Evolutionary conservation across 257 asterid species (phyloP), one percentile per base, ranked within the genome.

Genomic region (Solanum chiquidenum): DNA sequence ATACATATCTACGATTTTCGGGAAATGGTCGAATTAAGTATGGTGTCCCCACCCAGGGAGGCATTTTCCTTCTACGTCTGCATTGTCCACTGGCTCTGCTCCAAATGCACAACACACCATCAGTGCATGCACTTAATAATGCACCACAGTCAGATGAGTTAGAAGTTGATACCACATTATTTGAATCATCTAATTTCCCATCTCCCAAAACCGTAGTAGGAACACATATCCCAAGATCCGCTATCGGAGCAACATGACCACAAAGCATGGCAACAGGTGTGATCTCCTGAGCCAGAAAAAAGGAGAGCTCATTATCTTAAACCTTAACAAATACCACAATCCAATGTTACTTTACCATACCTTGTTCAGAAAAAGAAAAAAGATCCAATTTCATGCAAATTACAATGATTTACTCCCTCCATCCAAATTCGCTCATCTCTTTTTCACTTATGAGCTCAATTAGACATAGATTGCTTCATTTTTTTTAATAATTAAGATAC

Each of bases 31-130:
- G 94, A 75, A 95, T 89, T 90, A 94, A 90, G 88, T 90, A 91
- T 18, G 99, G 99, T 71, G 90, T 94, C 77, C 99, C 99, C 14
- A 94, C 93, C 99, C 99, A 97, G 60, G 99, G 98, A 87, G 99
- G 99, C 92, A 97, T 91, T 92, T 95, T 96, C 90, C 99, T 91
- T 91, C 99, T 91, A 35, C 98, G 92, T 88, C 94, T 93, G 90
- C 99, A 97, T 86, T 93, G 96, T 84, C 99, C 99, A 89, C 97
- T 95, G 83, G 88, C 91, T 92, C 98, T 91, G 89, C 94, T 95
- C 99, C 99, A 97, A 86, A 95, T 91, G 86, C 99, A 95, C 89
- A 97, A 90, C 55, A 95, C 96, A 83, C 99, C 99, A 90, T 95
- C 98, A 90, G 90, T 92, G 91, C 98, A 91, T 49, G 95, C 96